phyloP scores from a whole-genome alignment of 2,329 filamentous ascomycete species.

The Aspergillus calidoustus region DNA sequence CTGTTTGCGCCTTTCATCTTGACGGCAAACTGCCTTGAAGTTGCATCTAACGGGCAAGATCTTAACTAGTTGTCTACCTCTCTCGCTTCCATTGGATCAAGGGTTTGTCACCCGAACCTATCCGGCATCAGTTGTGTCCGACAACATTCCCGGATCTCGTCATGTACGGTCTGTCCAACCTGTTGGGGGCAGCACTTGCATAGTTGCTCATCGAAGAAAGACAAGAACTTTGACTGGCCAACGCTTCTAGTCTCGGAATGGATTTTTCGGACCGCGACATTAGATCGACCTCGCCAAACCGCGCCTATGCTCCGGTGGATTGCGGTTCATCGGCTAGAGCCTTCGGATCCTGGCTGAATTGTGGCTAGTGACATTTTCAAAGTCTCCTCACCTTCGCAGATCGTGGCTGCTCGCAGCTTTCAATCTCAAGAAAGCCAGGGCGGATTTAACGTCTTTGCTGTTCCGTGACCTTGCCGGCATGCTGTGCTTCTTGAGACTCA shows the following conservation, averaged over 20 bases:
- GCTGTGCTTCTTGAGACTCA: background rate
- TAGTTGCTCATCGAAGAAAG: constrained; percentile 1
- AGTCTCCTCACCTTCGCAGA: too few species aligned
- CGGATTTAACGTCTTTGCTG: background rate
- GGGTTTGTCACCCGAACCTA: background rate
- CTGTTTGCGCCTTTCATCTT: constrained; percentile 8
- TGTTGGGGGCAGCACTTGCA: constrained; percentile 1
- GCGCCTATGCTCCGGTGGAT: background rate
- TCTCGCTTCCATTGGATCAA: background rate
- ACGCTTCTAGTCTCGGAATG: background rate
- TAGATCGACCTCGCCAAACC: constrained; percentile 1
- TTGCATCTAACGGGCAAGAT: constrained; percentile 5
- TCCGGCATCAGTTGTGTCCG: constrained; percentile 5
- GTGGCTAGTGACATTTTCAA: background rate
- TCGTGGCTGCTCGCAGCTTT: background rate
- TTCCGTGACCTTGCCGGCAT: background rate
- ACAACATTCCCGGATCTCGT: background rate
- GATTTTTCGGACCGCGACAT: background rate
- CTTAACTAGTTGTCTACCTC: constrained; percentile 1
- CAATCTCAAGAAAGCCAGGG: background rate
- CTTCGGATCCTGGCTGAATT: background rate
- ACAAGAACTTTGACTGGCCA: background rate
- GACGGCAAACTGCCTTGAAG: constrained; percentile 9
- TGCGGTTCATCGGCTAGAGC: background rate
- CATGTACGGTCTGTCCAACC: constrained; percentile 4